phyloP scores from a whole-genome alignment of 768 basidiomycete genomes.

The Cyclocybe cylindracea region DNA sequence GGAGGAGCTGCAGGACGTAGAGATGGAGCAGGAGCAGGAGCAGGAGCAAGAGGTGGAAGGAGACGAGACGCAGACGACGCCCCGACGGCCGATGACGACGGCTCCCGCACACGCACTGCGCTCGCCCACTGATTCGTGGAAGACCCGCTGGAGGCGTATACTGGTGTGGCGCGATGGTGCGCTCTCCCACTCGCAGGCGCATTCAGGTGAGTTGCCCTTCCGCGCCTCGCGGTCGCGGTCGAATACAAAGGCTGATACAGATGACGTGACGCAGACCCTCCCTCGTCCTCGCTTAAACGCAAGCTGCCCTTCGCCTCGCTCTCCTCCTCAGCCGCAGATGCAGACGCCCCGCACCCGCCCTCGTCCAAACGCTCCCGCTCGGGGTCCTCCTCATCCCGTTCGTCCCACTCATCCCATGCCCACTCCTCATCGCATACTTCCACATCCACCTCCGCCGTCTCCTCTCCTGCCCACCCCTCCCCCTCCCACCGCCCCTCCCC shows the following conservation, averaged over 20 bases:
- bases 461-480: no score
- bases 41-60: slow-evolving; percentile 9
- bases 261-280: slow-evolving; percentile 28
- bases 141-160: slow-evolving; percentile 63
- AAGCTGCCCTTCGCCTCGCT: slow-evolving; percentile 36
- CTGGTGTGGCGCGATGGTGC: slow-evolving; percentile 63
- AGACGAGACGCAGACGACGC: no score
- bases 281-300: slow-evolving; percentile 45
- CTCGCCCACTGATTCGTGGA: slow-evolving; percentile 46
- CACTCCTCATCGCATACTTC: background rate
- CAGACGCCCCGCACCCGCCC: no score
- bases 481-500: no score
- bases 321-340: no score
- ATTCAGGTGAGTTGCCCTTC: slow-evolving; percentile 37
- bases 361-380: slow-evolving; percentile 55
- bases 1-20: no score
- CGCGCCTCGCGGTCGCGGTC: no score
- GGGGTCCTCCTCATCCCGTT: slow-evolving; percentile 20
- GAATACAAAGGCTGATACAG: background rate
- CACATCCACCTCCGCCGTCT: background rate
- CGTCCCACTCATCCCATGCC: slow-evolving; percentile 9
- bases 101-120: no score
- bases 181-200: slow-evolving; percentile 33
- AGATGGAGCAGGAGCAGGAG: no score
- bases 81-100: no score